Conservation (phyloP, 352 stramenopile genomes). For the Globisporangium sylvaticum region DNA sequence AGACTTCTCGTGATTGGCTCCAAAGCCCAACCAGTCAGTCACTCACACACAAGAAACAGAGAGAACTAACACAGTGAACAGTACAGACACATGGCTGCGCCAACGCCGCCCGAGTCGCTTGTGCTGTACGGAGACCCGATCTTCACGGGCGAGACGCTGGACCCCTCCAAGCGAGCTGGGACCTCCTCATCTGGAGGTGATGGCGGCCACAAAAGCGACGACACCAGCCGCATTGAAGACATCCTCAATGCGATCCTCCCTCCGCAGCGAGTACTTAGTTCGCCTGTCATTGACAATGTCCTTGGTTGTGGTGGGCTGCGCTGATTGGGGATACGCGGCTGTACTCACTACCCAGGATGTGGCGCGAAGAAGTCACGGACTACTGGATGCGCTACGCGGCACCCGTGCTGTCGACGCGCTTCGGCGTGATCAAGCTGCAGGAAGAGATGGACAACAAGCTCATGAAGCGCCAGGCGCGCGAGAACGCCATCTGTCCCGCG, state of each 20-base stretch:
- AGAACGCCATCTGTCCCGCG: slow-evolving; percentile 92
- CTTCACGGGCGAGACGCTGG: slow-evolving; percentile 82
- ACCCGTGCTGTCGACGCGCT: slow-evolving; percentile 86
- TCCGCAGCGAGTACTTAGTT: slow-evolving; percentile 64
- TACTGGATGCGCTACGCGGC: slow-evolving; percentile 92
- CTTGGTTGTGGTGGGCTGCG: not conserved
- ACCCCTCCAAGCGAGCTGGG: slow-evolving; percentile 44
- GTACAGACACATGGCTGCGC: slow-evolving; percentile 43
- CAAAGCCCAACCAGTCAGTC: not conserved
- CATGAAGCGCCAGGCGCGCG: slow-evolving; percentile 86
- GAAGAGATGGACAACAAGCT: slow-evolving; percentile 89
- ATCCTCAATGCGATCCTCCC: slow-evolving; percentile 73
- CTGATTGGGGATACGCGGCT: too few relatives aligned
- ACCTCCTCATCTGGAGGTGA: slow-evolving; percentile 20
- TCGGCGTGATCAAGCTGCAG: slow-evolving; percentile 92
- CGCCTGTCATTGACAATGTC: not conserved
- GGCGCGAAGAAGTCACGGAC: slow-evolving; percentile 71
- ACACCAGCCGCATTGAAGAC: slow-evolving; percentile 66
- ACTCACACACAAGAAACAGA: not conserved
- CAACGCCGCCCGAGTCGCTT: slow-evolving; percentile 78
- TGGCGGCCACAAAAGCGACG: slow-evolving; percentile 33
- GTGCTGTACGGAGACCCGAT: slow-evolving; percentile 89
- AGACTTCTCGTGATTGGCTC: not conserved
- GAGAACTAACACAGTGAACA: not conserved
- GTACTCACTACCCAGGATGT: slow-evolving; percentile 71